Evolutionary conservation across 2,329 filamentous ascomycete species (phyloP).

Genomic region (Cytospora paraplurivora): DNA sequence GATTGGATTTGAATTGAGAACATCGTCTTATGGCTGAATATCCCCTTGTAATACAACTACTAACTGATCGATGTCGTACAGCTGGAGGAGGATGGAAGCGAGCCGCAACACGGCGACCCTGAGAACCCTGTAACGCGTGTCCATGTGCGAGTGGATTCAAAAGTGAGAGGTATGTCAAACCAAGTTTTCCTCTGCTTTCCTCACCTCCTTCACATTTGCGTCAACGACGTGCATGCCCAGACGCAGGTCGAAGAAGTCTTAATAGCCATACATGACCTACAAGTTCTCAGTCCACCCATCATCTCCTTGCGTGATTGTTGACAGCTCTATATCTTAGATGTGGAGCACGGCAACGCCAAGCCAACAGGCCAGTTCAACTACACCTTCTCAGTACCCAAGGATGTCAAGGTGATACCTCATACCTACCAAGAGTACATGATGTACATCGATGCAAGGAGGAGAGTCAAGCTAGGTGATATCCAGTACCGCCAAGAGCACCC

Average conservation of each 20-base stretch:
- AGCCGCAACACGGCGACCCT: constrained; percentile 34
- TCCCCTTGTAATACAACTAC: neutral
- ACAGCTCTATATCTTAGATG: constrained; percentile 44
- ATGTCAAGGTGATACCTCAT: constrained; percentile 42
- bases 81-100: constrained; percentile 52
- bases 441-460: constrained; percentile 47
- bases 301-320: neutral
- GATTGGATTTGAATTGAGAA: too few species aligned
- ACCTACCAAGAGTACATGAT: constrained; percentile 48
- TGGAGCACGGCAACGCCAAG: constrained; percentile 60
- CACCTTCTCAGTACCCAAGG: constrained; percentile 50
- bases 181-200: neutral
- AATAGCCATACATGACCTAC: too few species aligned
- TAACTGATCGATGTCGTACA: constrained; percentile 1
- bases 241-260: too few species aligned
- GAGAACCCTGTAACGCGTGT: constrained; percentile 50
- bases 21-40: too few species aligned
- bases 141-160: constrained; percentile 71
- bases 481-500: constrained; percentile 28
- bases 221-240: too few species aligned
- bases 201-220: too few species aligned
- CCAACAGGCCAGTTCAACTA: constrained; percentile 77
- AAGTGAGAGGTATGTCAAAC: constrained; percentile 53
- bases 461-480: constrained; percentile 40
- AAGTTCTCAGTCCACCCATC: too few species aligned